Base-by-base conservation (phyloP, 345 rosid species). In the Syzygium jambos region DNA sequence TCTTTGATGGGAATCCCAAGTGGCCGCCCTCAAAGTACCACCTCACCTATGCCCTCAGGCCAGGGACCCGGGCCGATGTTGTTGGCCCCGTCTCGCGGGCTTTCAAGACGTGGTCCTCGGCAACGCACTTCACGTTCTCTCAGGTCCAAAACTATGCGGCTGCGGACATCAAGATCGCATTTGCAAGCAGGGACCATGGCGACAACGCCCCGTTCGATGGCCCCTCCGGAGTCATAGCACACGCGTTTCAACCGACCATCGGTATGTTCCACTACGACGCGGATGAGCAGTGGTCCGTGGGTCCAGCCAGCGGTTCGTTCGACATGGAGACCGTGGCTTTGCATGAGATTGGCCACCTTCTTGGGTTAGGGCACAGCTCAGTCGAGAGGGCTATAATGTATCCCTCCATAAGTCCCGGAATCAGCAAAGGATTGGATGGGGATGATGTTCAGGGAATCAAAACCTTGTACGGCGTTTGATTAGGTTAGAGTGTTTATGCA, bases 281-380 rank as follows among this genome's bases (percentile, higher is more conserved):
- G 3, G 92, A 90, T 7, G 92, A 92, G 46, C 1, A 1, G 0
- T 93, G 92, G 92, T 25, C 88, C 6, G 89, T 53, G 6, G 88
- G 88, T 7, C 65, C 85, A 21, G 30, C 0, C 4, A 8, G 34
- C 2, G 89, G 63, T 5, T 73, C 88, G 1, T n/a, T 5, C 38
- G 87, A 90, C 34, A 19, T 89, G 57, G 89, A 90, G 85, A 86
- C 92, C 2, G 87, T 91, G 11, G 93, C 90, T 5, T 30, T 91
- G 87, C 95, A 92, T 84, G 95, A 93, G 87, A 92, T 91, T 4
- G 95, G 94, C 2, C 95, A 93, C 82, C 89, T 90, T 19, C 92
- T 93, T 7, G 94, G 93, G 7, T 91, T 93, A 4, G 85, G 13
- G 1, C 95, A 93, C 68, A 91, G 92, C 52, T 51, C 85, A 5